Evolutionary conservation across 2,329 filamentous ascomycete species (phyloP).

Genomic region (Talaromyces sp.): DNA sequence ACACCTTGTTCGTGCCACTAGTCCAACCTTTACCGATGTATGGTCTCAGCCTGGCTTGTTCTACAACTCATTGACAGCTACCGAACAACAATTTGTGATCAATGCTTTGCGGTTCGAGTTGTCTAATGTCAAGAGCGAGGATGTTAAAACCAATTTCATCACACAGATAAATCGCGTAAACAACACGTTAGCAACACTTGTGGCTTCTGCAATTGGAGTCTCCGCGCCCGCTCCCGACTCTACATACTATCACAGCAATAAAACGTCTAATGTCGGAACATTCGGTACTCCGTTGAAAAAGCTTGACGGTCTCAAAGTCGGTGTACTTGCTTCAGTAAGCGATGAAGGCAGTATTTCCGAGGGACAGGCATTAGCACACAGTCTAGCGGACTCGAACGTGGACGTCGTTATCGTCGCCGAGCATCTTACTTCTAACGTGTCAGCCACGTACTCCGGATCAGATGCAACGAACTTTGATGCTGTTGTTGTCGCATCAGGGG

Average conservation of each 20-base stretch:
- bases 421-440: conserved; percentile 53
- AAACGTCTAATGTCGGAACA: conserved; percentile 60
- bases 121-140: conserved; percentile 56
- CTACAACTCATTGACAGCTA: conserved; percentile 66
- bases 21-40: conserved; percentile 67
- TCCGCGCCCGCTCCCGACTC: conserved; percentile 58
- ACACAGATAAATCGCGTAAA: conserved; percentile 67
- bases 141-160: conserved; percentile 65
- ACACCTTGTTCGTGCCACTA: conserved; percentile 56
- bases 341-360: conserved; percentile 48
- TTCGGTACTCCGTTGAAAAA: conserved; percentile 59
- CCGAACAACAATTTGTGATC: conserved; percentile 69
- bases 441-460: conserved; percentile 64
- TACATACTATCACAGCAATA: conserved; percentile 69
- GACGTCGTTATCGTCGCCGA: conserved; percentile 62
- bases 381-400: conserved; percentile 46
- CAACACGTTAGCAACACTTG: conserved; percentile 65
- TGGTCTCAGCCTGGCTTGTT: conserved; percentile 72
- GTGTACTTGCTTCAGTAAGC: conserved; percentile 56
- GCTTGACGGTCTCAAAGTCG: conserved; percentile 64
- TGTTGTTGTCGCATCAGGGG: conserved; percentile 59
- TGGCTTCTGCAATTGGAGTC: conserved; percentile 62
- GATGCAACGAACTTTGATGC: conserved; percentile 52
- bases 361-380: conserved; percentile 52
- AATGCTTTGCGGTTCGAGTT: conserved; percentile 73